These are phyloP conservation scores for Hypoxylon subgilvum DNA, from an alignment of 495 filamentous ascomycete species.

Conservation along the genomic window DNA sequence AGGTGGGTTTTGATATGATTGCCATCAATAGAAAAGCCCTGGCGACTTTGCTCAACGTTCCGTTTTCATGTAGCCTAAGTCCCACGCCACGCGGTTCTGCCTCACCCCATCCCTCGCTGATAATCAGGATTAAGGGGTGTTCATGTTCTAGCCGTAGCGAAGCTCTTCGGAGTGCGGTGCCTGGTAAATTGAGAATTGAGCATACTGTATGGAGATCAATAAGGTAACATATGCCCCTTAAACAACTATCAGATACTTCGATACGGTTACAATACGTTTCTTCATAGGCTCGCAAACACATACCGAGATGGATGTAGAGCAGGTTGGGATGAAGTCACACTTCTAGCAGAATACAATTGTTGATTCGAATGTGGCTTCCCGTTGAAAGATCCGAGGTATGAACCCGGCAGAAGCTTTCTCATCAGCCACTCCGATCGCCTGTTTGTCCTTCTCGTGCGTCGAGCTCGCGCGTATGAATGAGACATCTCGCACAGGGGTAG, in stretches of 20 bases:
- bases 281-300: slow-evolving; percentile 1
- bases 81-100: slow-evolving; percentile 7
- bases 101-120: slow-evolving; percentile 10
- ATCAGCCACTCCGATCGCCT: slow-evolving; percentile 6
- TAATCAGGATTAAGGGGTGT: neutral
- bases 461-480: slow-evolving; percentile 29
- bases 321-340: neutral
- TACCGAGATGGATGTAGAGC: neutral
- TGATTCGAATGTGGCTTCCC: slow-evolving; percentile 30
- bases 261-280: slow-evolving; percentile 12
- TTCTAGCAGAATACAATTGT: slow-evolving; percentile 3
- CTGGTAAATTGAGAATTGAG: no score
- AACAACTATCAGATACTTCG: slow-evolving; percentile 15
- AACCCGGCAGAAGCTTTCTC: slow-evolving; percentile 9
- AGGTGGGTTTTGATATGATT: slow-evolving; percentile 7
- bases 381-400: slow-evolving; percentile 24
- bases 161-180: neutral
- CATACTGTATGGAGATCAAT: slow-evolving; percentile 1
- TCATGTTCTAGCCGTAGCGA: slow-evolving; percentile 1
- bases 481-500: slow-evolving; percentile 22
- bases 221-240: slow-evolving; percentile 21
- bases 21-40: slow-evolving; percentile 12
- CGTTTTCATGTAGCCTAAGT: slow-evolving; percentile 18
- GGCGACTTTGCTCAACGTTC: slow-evolving; percentile 17
- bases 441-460: slow-evolving; percentile 30